phyloP scores from a whole-genome alignment of 169 alveolate species.

The Cryptosporidium felis region DNA sequence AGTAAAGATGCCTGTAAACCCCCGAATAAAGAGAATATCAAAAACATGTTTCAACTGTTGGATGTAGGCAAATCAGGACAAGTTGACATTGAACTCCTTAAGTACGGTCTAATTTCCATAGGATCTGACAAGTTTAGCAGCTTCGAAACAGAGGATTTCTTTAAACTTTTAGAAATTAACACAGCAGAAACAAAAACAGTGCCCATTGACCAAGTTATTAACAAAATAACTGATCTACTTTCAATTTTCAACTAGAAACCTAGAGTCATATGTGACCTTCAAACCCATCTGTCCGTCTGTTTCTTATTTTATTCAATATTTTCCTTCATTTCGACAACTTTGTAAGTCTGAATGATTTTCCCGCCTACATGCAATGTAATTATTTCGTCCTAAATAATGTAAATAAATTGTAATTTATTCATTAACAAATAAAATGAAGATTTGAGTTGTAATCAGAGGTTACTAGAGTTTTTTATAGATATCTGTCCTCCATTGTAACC shows the following conservation, averaged over 20 bases:
- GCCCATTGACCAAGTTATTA: background rate
- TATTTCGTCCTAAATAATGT: too few relatives aligned
- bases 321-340: background rate
- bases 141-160: conserved; percentile 22
- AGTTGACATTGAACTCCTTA: conserved; percentile 21
- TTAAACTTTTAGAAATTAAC: background rate
- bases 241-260: background rate
- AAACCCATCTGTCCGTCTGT: background rate
- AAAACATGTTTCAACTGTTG: conserved; percentile 8
- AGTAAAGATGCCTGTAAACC: background rate
- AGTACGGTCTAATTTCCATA: conserved; percentile 45
- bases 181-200: conserved; percentile 3
- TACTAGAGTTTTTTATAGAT: too few relatives aligned
- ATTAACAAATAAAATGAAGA: too few relatives aligned
- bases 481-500: too few relatives aligned
- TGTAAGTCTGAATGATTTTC: conserved; percentile 10
- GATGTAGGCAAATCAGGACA: conserved; percentile 37
- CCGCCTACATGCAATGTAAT: conserved; percentile 57
- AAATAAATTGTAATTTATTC: too few relatives aligned
- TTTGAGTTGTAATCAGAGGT: too few relatives aligned
- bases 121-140: conserved; percentile 18
- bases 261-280: background rate
- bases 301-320: background rate
- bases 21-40: conserved; percentile 21
- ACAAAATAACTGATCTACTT: background rate